Evolutionary conservation across 2,329 filamentous ascomycete species (phyloP), one percentile per base, ranked within the genome.

Genomic region (Monilinia laxa): DNA sequence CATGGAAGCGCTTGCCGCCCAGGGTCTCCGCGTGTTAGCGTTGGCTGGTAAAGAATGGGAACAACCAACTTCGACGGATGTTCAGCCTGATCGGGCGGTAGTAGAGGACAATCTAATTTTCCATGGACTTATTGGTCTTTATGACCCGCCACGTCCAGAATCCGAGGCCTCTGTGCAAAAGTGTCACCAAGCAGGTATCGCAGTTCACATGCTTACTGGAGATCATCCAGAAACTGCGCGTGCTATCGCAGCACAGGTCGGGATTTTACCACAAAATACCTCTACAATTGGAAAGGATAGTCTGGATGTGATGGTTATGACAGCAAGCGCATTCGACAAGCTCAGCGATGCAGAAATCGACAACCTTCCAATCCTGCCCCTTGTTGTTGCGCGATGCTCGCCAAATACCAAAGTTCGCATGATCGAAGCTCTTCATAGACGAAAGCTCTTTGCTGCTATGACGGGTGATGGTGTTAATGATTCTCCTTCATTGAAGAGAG

Each of bases 391-490:
- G 49, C 88, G 92, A 49, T 96, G 92, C 75, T 90, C 91, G 0
- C 92, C 93, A 0, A 87, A 90, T 68, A 96, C 92, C 51, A 96
- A 96, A 79, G 92, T 92, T 5, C 88, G 91, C 68, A 96, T 96
- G 92, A 93, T 96, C 62, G 91, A 93, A 72, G 92, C 92, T 7
- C 84, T 71, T 68, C 89, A 91, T 73, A 80, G 83, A 9, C 64
- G 70, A 11, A 81, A 84, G 3, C 79, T 84, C 45, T 82, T 84
- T 51, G 84, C 85, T 14, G 84, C 80, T 5, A 84, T 82, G 80
- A 81, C 79, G 1, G 80, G 81, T 10, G 80, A 80, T 69, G 80
- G 80, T 45, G 80, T 82, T n/a, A 82, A 82, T 65, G 80, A 82
- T 68, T 80, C 80, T 67, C 85, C 84, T 12, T 83, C 83, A 1